Base-by-base conservation (phyloP, 148 eudicot genomes). In the Vaccinium myrtillus region DNA sequence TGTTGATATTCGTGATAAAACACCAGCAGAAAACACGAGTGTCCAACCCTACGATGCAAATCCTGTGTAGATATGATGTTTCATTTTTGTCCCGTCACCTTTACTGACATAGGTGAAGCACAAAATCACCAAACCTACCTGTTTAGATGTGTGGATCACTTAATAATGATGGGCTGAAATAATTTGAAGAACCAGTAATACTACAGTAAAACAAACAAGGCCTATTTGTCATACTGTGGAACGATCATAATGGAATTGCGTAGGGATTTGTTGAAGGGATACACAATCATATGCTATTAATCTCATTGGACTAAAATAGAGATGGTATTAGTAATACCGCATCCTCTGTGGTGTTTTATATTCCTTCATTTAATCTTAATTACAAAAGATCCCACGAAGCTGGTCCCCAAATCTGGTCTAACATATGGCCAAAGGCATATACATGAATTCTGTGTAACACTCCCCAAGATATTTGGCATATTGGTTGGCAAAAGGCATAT, bases 121-220 rank as follows among this genome's bases (percentile, higher is more conserved):
- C 67, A 14, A 15, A 56, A 36, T 8, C 12, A 30, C 81, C 13
- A 79, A 79, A 21, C 70, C 50, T 49, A 11, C 50, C 49, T 79
- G 25, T 79, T 56, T 79, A 14, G 81, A 78, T 36, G 15, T 78
- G 46, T 55, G n/a, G 65, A 54, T 78, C 19, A 14, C 27, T 77
- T 77, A 19, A 53, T 27, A 78, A 18, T 19, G 74, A 69, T 69
- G 13, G 36, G 18, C 58, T 27, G 36, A 27, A 27, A 69, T 11
- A 69, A 27, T 27, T 27, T 12, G 18, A 27, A 69, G 43, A 69
- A 69, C 43, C 30, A 65, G 71, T 65, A n/a, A 65, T 23, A 65
- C 13, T 65, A 6, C 46, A 43, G 46, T 43, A 43, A 43, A 43
- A 43, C 46, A 43, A 43, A 43, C 46, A 5, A 5, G 46, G 46